A percentile compares a stretch with the other conserved stretches of the same genome.
Evolutionary conservation across 305 asterid genomes (phyloP).

Genomic region (Fraxinus platypoda): DNA sequence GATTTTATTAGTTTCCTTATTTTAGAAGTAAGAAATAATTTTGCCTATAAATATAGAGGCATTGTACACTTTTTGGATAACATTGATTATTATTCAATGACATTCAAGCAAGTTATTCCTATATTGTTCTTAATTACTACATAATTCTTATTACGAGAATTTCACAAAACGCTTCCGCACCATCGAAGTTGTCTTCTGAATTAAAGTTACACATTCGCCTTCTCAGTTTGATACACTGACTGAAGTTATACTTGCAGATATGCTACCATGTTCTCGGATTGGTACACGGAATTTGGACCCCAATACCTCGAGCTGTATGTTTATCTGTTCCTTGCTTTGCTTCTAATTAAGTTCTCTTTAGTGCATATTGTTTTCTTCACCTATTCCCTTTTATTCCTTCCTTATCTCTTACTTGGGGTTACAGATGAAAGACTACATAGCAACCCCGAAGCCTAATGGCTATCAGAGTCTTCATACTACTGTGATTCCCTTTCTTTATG

Average conservation of each 20-base stretch:
- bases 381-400: conserved; percentile 9
- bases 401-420: conserved; percentile 19
- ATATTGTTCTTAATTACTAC: no score
- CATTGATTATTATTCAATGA: no score
- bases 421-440: conserved; percentile 69
- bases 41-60: no score
- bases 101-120: no score
- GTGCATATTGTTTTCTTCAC: conserved; percentile 10
- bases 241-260: conserved; percentile 46
- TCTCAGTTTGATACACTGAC: conserved; percentile 6
- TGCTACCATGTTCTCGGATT: conserved; percentile 96
- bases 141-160: no score
- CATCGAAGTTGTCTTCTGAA: neutral
- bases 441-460: conserved; percentile 94
- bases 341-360: neutral
- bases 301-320: conserved; percentile 88
- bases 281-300: conserved; percentile 94
- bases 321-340: conserved; percentile 12
- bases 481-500: conserved; percentile 90
- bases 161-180: no score
- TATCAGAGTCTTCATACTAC: conserved; percentile 96
- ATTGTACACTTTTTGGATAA: no score
- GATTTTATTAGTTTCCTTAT: no score
- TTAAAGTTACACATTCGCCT: conserved; percentile 2
- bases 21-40: no score